phyloP scores from a whole-genome alignment of 495 filamentous ascomycete genomes.

The Apiosordaria backusii region DNA sequence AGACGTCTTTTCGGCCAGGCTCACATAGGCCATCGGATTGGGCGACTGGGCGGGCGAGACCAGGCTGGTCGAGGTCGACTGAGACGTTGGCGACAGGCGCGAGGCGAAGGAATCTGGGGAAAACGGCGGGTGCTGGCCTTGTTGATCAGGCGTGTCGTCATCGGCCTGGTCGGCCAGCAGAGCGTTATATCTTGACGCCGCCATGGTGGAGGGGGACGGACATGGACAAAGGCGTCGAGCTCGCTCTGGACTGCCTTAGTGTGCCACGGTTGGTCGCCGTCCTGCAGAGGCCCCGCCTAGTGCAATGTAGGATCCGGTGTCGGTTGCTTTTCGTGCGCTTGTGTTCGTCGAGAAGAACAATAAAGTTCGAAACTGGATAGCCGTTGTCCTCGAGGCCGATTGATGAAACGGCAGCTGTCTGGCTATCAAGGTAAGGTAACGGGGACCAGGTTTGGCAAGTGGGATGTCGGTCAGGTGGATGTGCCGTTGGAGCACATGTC shows the following conservation, averaged over 20 bases:
- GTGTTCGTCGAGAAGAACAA: not conserved
- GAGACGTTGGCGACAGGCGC: slow-evolving; percentile 21
- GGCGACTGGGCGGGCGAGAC: slow-evolving; percentile 20
- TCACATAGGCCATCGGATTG: slow-evolving; percentile 29
- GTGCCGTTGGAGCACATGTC: too few species aligned
- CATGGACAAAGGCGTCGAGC: slow-evolving; percentile 8
- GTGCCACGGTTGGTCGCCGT: slow-evolving; percentile 2
- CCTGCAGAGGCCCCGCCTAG: slow-evolving; percentile 1
- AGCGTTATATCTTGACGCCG: slow-evolving; percentile 31
- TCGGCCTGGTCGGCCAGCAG: slow-evolving; percentile 27
- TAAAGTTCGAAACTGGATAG: not conserved
- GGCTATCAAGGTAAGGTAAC: not conserved
- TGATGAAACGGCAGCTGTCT: not conserved
- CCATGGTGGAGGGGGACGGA: slow-evolving; percentile 25
- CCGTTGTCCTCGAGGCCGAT: not conserved
- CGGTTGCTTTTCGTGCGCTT: not conserved
- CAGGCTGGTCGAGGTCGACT: slow-evolving; percentile 18
- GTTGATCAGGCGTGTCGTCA: slow-evolving; percentile 15
- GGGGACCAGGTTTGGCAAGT: not conserved
- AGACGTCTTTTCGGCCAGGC: slow-evolving; percentile 36
- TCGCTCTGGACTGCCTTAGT: not conserved
- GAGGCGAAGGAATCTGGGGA: slow-evolving; percentile 13
- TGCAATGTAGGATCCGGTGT: slow-evolving; percentile 13
- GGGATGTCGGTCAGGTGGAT: too few species aligned
- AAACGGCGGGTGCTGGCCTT: slow-evolving; percentile 1